Conservation (phyloP, 2,329 filamentous ascomycete genomes). For the Sclerotinia trifoliorum region DNA sequence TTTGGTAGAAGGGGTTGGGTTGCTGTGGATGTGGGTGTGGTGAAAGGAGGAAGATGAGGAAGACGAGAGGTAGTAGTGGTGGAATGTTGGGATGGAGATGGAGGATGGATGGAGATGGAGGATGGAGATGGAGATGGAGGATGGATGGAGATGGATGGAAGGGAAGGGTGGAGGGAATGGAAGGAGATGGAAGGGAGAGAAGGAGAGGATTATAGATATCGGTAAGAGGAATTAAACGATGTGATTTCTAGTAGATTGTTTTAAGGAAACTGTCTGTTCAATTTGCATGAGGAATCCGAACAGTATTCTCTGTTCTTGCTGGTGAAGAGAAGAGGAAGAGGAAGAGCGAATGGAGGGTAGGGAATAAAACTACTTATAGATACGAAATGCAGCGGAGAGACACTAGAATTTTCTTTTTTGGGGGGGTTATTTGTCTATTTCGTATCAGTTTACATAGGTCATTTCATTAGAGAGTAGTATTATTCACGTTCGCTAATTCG, state of each 20-base stretch:
- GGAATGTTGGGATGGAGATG: not conserved
- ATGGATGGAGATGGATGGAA: not conserved
- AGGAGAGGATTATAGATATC: not conserved
- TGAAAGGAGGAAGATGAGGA: not conserved
- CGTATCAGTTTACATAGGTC: not conserved
- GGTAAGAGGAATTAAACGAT: not conserved
- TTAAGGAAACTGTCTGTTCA: not conserved
- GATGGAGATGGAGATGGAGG: no score
- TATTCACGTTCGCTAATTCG: not conserved
- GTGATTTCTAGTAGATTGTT: not conserved
- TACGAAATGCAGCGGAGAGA: not conserved
- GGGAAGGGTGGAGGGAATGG: not conserved
- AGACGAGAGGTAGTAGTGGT: fast-evolving
- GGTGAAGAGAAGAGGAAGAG: not conserved
- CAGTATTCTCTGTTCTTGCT: not conserved
- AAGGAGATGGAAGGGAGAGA: not conserved
- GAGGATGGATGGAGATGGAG: no score
- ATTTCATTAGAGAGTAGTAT: not conserved
- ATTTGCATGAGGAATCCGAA: not conserved
- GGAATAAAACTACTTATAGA: not conserved
- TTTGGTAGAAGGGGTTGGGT: not conserved
- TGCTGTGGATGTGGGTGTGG: no score
- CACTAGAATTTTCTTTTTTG: not conserved
- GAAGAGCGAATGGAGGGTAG: not conserved
- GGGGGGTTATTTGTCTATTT: not conserved